Evolutionary conservation across 2,329 filamentous ascomycete genomes (phyloP), one percentile per base, ranked within the genome.

Genomic region (Monilinia polystroma): DNA sequence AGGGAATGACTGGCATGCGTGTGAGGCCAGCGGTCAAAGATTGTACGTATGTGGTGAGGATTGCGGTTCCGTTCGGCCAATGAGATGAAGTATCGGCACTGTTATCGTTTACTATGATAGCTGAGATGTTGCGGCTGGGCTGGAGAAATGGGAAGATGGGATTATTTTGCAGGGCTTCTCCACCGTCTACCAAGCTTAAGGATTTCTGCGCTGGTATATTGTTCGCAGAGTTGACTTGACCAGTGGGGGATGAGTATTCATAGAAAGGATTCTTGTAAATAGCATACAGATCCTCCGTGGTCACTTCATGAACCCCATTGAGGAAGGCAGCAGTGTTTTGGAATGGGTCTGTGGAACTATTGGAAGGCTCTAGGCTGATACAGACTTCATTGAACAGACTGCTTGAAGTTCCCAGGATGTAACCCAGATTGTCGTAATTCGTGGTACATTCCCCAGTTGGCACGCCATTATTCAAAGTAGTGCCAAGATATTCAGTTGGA

Each of bases 201-300:
- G 66, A 66, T 16, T 73, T 58, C 49, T 80, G 71, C 11, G 74
- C 69, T 8, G 78, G 76, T 12, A 79, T 71, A 72, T 80, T 78
- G 69, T 63, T 16, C n/a, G 23, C 47, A 20, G 63, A 29, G 14
- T 60, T 57, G 1, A 78, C 72, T 0, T 58, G 62, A 16, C 69
- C 65, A 1, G 71, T 71, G 1, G 69, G 59, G 4, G 73, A 74
- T 0, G 70, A 54, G 78, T 81, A 87, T 68, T 81, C 77, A 64
- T 84, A 78, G 73, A 86, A 87, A 0, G 84, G 88, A 76, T 90
- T 90, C 7, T 84, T 85, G 79, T 85, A 89, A 26, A 80, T 73
- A 73, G 82, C 81, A 56, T 70, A 75, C 3, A 74, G 66, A 49
- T 75, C 79, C 23, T 74, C 66, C 11, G 73, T 74, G 4, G 71